Evolutionary conservation across 768 basidiomycete genomes (phyloP), one percentile per base, ranked within the genome.

Genomic region (Neoboletus brunneissimus): DNA sequence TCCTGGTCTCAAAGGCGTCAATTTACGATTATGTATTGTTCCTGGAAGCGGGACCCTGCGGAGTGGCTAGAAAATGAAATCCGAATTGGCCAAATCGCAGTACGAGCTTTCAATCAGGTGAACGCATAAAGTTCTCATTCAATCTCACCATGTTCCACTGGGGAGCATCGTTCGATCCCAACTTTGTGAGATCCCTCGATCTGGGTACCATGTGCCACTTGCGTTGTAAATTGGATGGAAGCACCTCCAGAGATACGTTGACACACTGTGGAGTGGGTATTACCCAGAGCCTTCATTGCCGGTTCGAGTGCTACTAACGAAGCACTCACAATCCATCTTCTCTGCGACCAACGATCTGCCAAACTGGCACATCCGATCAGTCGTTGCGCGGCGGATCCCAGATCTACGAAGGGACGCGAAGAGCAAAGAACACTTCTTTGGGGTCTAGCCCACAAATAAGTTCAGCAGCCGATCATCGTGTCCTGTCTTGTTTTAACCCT

Each of bases 11-110:
- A 54, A n/a, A 51, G 44, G 35, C 34, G 6, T 47, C 23, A 31
- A 42, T 20, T 35, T 31, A 29, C 50, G 29, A 48, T 46, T 53
- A 27, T 41, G 29, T 38, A 37, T 32, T 42, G 60, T 66, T 63
- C 64, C 64, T 59, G 54, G 48, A 48, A 40, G 25, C 56, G 47
- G 53, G 44, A 61, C 63, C 56, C 59, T 65, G 64, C 42, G 48
- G 34, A 53, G 40, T 44, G 23, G n/a, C 18, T 10, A 31, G 29
- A 48, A 41, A 27, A 64, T 59, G 52, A 51, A 62, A 29, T 48
- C 45, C 20, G 3, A 55, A 47, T 46, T 11, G 31, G 44, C 7
- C 32, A 57, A 40, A n/a, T 35, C 11, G 18, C 27, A 42, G 20
- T 29, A 29, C 48, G 7, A 46, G 27, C 43, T 43, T 49, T 31